Percentiles rank a stretch among this genome's conserved stretches.
Evolutionary conservation across 306 rosid species (phyloP).

Genomic region (Cucurbita maxima): DNA sequence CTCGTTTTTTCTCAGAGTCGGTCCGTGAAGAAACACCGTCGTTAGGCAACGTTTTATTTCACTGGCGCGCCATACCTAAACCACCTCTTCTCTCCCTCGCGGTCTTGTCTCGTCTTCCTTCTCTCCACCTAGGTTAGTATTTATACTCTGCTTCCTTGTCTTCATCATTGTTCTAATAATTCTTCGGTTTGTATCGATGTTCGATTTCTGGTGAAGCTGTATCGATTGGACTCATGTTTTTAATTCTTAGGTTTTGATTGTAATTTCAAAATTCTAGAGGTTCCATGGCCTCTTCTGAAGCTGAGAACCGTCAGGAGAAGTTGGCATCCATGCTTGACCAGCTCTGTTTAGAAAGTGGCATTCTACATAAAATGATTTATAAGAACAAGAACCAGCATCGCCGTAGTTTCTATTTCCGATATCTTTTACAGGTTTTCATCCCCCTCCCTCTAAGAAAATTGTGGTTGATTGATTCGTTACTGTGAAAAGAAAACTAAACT

Average conservation of each 20-base stretch:
- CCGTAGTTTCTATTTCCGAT: slow-evolving; percentile 58
- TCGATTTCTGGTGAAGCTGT: not conserved
- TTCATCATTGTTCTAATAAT: not conserved
- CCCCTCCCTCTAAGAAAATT: not conserved
- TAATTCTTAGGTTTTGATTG: not conserved
- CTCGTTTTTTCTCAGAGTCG: too few relatives aligned
- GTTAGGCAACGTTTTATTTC: too few relatives aligned
- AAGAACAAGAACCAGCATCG: slow-evolving; percentile 95
- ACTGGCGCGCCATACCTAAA: too few relatives aligned
- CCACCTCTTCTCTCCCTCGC: too few relatives aligned
- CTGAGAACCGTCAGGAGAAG: slow-evolving; percentile 42
- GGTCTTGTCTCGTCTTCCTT: too few relatives aligned
- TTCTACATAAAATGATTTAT: slow-evolving; percentile 56
- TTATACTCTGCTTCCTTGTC: not conserved
- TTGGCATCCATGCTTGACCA: slow-evolving; percentile 39
- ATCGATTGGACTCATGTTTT: not conserved
- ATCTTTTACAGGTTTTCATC: slow-evolving; percentile 49
- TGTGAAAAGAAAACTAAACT: not conserved
- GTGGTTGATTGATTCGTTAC: not conserved
- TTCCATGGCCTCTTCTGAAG: slow-evolving; percentile 38
- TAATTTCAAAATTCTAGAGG: not conserved
- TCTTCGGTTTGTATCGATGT: too few relatives aligned
- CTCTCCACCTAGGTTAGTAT: too few relatives aligned
- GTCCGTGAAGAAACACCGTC: too few relatives aligned
- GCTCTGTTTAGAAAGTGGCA: slow-evolving; percentile 45